Evolutionary conservation across 208 protist genomes (phyloP).

Genomic region (Eutreptiella sp.): DNA sequence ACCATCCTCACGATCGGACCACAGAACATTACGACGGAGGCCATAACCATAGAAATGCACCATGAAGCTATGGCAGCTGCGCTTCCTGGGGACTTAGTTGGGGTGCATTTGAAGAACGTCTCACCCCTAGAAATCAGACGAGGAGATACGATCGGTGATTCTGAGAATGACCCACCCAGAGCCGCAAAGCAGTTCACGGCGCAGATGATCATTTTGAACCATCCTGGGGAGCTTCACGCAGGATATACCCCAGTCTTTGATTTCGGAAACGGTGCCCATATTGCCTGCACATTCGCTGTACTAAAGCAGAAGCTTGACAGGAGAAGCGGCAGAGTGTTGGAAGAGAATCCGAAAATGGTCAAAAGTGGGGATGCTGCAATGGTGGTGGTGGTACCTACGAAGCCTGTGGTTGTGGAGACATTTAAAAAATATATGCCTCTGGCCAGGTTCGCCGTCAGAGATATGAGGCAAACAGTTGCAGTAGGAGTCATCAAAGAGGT

Average conservation of each 20-base stretch:
- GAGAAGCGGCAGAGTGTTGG: slow-evolving; percentile 75
- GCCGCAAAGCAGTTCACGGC: slow-evolving; percentile 65
- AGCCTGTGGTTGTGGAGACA: slow-evolving; percentile 87
- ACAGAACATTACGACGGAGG: slow-evolving; percentile 44
- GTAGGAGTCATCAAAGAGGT: slow-evolving; percentile 91
- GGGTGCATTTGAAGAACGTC: slow-evolving; percentile 87
- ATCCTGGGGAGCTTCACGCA: slow-evolving; percentile 73
- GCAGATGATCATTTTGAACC: slow-evolving; percentile 86
- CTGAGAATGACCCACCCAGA: slow-evolving; percentile 57
- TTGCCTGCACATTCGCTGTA: slow-evolving; percentile 80
- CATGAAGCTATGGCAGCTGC: slow-evolving; percentile 61
- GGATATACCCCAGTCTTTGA: slow-evolving; percentile 81
- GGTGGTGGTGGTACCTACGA: slow-evolving; percentile 69
- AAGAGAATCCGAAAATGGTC: slow-evolving; percentile 70
- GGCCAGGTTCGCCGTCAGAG: slow-evolving; percentile 88
- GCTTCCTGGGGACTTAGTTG: slow-evolving; percentile 75
- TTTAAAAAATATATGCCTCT: slow-evolving; percentile 87
- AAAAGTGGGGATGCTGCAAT: slow-evolving; percentile 85
- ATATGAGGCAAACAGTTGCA: slow-evolving; percentile 89
- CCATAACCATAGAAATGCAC: slow-evolving; percentile 83
- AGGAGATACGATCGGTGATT: slow-evolving; percentile 58
- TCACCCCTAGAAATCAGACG: slow-evolving; percentile 80
- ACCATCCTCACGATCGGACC: slow-evolving; percentile 54
- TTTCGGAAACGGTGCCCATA: slow-evolving; percentile 82
- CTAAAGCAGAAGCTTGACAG: slow-evolving; percentile 82